Evolutionary conservation across 495 filamentous ascomycete species (phyloP).

Genomic region (Margaritispora aquatica): DNA sequence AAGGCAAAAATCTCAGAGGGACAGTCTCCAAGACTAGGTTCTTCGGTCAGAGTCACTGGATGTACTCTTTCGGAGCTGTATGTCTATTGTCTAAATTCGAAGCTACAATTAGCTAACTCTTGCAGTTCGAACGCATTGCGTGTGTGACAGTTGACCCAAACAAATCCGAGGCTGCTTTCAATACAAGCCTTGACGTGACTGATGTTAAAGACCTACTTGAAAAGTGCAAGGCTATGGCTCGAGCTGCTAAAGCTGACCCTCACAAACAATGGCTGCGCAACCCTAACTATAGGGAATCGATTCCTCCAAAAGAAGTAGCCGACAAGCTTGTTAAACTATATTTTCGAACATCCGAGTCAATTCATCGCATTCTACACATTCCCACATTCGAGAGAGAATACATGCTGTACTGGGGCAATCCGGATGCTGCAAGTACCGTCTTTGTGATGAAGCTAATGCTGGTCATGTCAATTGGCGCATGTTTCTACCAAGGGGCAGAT

Average conservation of each 20-base stretch:
- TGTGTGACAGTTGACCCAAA: not conserved
- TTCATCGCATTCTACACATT: slow-evolving; percentile 51
- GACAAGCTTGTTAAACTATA: slow-evolving; percentile 41
- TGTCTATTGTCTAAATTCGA: slow-evolving; percentile 1
- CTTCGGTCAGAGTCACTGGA: slow-evolving; percentile 50
- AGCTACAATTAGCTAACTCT: not conserved
- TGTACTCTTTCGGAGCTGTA: slow-evolving; percentile 42
- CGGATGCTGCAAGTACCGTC: slow-evolving; percentile 17
- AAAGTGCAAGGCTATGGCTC: slow-evolving; percentile 19
- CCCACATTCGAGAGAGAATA: slow-evolving; percentile 43
- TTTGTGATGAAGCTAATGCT: slow-evolving; percentile 58
- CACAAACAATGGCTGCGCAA: slow-evolving; percentile 15
- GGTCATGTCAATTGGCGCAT: slow-evolving; percentile 55
- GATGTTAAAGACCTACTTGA: slow-evolving; percentile 13
- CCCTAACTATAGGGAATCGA: slow-evolving; percentile 4
- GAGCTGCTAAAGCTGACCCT: slow-evolving; percentile 20
- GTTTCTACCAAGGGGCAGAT: slow-evolving; percentile 43
- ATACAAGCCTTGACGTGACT: not conserved
- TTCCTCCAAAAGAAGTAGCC: slow-evolving; percentile 42
- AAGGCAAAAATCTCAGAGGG: slow-evolving; percentile 1
- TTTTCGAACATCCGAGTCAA: slow-evolving; percentile 38
- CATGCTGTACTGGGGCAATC: slow-evolving; percentile 30
- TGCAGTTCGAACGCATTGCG: slow-evolving; percentile 11
- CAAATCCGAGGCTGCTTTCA: not conserved
- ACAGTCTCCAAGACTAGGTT: slow-evolving; percentile 38